Base-by-base conservation (phyloP, 495 filamentous ascomycete species). In the Trichoderma asperelloides region DNA sequence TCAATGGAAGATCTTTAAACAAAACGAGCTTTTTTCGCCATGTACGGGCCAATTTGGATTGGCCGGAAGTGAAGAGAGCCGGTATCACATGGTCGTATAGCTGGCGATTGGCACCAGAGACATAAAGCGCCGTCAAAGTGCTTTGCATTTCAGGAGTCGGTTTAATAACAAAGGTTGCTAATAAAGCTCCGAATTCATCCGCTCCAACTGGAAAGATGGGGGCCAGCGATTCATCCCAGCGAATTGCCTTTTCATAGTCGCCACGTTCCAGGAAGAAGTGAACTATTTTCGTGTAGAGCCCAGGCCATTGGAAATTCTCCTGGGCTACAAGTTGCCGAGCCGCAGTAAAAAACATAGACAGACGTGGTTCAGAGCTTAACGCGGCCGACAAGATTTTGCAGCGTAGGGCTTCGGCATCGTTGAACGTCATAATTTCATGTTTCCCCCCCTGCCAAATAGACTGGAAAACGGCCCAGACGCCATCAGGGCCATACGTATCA, bases 71-170 rank as follows among this genome's bases (percentile, higher is more conserved):
- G 67, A 84, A 81, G 1, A 92, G 75, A n/a, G 74, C 75, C 8
- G 84, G 80, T 13, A 96, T 81, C 27, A 89, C 70, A 5, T 74
- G 75, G 33, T 85, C 84, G 71, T 93, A 93, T 3, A 91, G 74
- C 37, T 80, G 74, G 64, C 82, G 83, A 71, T 83, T 70, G 40
- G 74, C 71, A 77, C 86, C 74, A 79, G 82, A n/a, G 62, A 72
- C 67, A 76, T 86, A 80, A 76, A 89, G 63, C 63, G 77, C 68
- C 71, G 73, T 70, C 9, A 84, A 72, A 1, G 72, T 73, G 2
- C 69, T 63, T 21, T 72, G 67, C 43, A 60, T 68, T 41, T 76
- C 69, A 12, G 74, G 66, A 47, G 73, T 70, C 1, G 51, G 39
- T 39, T 77, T 70, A 11, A 57, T 33, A 57, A 75, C 72, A 63